Evolutionary conservation across 495 filamentous ascomycete genomes (phyloP).

Genomic region (Xylaria sp.): DNA sequence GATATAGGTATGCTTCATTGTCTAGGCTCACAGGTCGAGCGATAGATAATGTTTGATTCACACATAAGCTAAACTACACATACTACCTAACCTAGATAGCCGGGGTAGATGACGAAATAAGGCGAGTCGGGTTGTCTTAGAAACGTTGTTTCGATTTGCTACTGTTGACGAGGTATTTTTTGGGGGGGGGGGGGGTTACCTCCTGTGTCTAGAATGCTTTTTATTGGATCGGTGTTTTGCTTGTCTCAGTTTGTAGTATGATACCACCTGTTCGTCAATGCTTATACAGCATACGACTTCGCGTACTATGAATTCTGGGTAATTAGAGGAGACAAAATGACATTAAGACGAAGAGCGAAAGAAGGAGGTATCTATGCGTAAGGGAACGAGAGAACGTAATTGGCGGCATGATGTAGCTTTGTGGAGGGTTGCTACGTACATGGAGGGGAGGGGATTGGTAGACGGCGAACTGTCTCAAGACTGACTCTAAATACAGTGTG

Average conservation of each 20-base stretch:
- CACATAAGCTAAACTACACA: not conserved
- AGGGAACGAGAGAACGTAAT: not conserved
- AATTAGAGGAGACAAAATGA: not conserved
- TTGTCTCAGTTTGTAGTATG: not conserved
- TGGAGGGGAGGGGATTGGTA: not conserved
- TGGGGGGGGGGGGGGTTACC: too few species aligned
- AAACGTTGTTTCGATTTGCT: not conserved
- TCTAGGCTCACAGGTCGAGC: not conserved
- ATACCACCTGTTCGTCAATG: not conserved
- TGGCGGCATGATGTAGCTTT: not conserved
- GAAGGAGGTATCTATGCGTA: not conserved
- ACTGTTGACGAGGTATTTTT: constrained; percentile 10
- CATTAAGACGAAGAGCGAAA: not conserved
- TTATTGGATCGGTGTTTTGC: not conserved
- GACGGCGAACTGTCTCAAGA: not conserved
- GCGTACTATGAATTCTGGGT: not conserved
- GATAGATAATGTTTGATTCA: too few species aligned
- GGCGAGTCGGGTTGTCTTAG: not conserved
- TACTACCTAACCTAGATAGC: not conserved
- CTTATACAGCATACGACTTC: not conserved
- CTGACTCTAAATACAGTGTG: not conserved
- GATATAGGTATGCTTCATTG: not conserved
- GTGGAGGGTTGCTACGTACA: not conserved
- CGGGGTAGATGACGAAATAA: not conserved
- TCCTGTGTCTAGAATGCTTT: constrained; percentile 5